Evolutionary conservation across 805 yeast species (phyloP), one percentile per base, ranked within the genome.

Genomic region (Suhomyces sp.): DNA sequence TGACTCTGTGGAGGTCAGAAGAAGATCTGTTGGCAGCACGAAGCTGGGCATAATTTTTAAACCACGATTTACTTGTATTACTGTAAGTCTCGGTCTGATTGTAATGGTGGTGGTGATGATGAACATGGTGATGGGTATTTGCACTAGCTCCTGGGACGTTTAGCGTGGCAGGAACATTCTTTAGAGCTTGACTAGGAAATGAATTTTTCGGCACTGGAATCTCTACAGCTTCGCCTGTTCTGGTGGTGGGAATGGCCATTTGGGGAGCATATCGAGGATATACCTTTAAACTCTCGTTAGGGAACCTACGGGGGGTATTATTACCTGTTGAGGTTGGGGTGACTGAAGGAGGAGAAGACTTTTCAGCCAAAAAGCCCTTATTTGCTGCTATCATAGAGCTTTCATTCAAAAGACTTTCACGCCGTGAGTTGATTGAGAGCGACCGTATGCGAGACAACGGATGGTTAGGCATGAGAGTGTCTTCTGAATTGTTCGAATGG

Each of bases 231-330:
- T 85, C 94, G 6, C 96, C 96, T 37, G 82, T 80, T 57, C 91
- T 69, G 0, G 93, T 86, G 0, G 94, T 87, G 0, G 96, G 92
- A 47, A 89, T 88, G 0, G 96, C 87, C 85, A 88, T 81, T 61
- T 79, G 68, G 1, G 77, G 76, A 0, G 73, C 68, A 47, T 64
- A 68, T 33, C 66, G 59, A 6, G 65, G 59, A 47, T 57, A 62
- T n/a, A n/a, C n/a, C 6, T 39, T 63, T 46, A 43, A 62, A 55
- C 35, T 44, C 33, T 46, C 50, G 15, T 47, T 41, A 2, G 50
- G 47, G 27, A 41, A 50, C 39, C 49, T 43, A 3, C 41, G 20
- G 8, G 50, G 46, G 3, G 46, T 40, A 29, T 43, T 46, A n/a
- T 13, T 46, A 6, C 31, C 31, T 0, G 48, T 46, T 13, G 21